phyloP scores from a whole-genome alignment of 768 basidiomycete genomes.

The Lyophyllum shimeji region DNA sequence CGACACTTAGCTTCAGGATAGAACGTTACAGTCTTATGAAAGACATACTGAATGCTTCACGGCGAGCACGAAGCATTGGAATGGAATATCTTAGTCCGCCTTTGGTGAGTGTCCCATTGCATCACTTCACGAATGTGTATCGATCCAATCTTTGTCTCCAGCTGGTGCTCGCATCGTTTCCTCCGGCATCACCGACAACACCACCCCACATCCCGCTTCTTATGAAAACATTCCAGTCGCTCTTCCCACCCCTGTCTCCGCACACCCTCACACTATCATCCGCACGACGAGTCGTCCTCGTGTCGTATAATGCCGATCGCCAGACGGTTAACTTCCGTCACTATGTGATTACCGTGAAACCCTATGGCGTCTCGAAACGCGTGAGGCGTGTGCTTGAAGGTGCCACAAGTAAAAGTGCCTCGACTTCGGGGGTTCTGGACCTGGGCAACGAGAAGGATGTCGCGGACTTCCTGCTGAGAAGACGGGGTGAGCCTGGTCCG shows the following conservation, averaged over 20 bases:
- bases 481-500: constrained; percentile 58
- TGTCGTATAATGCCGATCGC: constrained; percentile 86
- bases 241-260: constrained; percentile 92
- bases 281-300: constrained; percentile 90
- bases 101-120: constrained; percentile 54
- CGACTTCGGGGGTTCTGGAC: constrained; percentile 57
- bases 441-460: constrained; percentile 91
- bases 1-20: constrained; percentile 90
- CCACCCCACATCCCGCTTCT: constrained; percentile 87
- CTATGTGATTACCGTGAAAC: constrained; percentile 92
- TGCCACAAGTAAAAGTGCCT: constrained; percentile 27
- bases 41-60: constrained; percentile 68
- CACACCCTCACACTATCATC: constrained; percentile 79
- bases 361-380: constrained; percentile 90
- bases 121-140: background rate
- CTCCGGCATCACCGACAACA: constrained; percentile 66
- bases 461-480: constrained; percentile 88
- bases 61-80: constrained; percentile 72
- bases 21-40: constrained; percentile 92
- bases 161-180: constrained; percentile 93
- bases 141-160: constrained; percentile 27
- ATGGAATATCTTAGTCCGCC: constrained; percentile 92
- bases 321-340: constrained; percentile 92
- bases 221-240: constrained; percentile 93
- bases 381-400: constrained; percentile 86